phyloP scores from a whole-genome alignment of 176 grass and related monocot species.

The Musa acuminata region DNA sequence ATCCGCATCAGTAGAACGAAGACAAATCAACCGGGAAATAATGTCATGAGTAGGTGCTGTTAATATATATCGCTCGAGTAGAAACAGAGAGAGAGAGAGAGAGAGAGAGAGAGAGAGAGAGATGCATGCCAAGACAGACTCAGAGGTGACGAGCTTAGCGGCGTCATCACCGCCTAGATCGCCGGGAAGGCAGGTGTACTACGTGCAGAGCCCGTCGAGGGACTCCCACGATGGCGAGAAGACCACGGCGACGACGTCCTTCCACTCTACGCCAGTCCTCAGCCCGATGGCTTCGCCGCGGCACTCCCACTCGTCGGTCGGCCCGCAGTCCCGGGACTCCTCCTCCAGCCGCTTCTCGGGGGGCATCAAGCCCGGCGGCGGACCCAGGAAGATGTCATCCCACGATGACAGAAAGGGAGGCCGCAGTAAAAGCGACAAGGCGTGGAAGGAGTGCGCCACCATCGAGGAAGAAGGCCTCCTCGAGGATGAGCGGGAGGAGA shows the following conservation, averaged over 20 bases:
- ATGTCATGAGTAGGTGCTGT: too few relatives aligned
- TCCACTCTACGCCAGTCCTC: slow-evolving; percentile 61
- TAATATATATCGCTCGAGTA: too few relatives aligned
- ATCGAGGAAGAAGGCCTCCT: slow-evolving; percentile 76
- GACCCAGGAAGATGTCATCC: slow-evolving; percentile 25
- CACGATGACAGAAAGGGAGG: neutral
- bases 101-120: neutral
- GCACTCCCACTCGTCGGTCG: slow-evolving; percentile 74
- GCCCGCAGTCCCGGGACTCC: slow-evolving; percentile 49
- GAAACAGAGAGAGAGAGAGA: too few relatives aligned
- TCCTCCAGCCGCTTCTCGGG: slow-evolving; percentile 76
- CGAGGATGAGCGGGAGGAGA: slow-evolving; percentile 36
- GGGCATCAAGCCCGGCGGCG: slow-evolving; percentile 5
- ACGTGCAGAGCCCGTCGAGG: slow-evolving; percentile 81
- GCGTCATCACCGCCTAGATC: slow-evolving; percentile 55
- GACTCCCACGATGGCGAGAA: slow-evolving; percentile 77
- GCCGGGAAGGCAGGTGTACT: slow-evolving; percentile 48
- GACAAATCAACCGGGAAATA: too few relatives aligned
- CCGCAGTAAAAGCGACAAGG: slow-evolving; percentile 4
- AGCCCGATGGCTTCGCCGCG: slow-evolving; percentile 65
- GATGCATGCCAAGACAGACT: slow-evolving; percentile 96
- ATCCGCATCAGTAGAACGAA: too few relatives aligned
- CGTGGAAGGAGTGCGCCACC: slow-evolving; percentile 60
- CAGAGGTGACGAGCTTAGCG: slow-evolving; percentile 81
- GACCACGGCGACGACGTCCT: slow-evolving; percentile 46